These are phyloP conservation scores for Arabidopsis suecica DNA, from an alignment of 345 rosid genomes.

Conservation along the genomic window DNA sequence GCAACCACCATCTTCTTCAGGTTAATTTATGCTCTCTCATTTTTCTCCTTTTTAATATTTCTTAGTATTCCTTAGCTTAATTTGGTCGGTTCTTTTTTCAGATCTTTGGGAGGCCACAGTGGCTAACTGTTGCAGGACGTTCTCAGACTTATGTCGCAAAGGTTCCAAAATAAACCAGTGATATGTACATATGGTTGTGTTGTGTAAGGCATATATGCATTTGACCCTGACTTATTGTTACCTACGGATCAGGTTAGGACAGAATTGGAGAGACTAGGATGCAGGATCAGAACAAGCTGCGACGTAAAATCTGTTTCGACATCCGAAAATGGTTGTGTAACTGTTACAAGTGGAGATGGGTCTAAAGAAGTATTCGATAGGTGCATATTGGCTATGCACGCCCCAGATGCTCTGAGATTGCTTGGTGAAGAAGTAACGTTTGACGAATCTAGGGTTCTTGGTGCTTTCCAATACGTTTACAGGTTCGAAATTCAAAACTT, in stretches of 20 bases:
- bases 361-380: slow-evolving; percentile 53
- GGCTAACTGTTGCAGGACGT: slow-evolving; percentile 77
- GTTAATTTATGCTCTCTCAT: slow-evolving; percentile 41
- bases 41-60: background rate
- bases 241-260: slow-evolving; percentile 59
- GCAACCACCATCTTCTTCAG: slow-evolving; percentile 90
- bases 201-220: background rate
- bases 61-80: slow-evolving; percentile 11
- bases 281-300: slow-evolving; percentile 65
- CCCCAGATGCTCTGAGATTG: slow-evolving; percentile 75
- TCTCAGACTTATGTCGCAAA: slow-evolving; percentile 73
- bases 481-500: slow-evolving; percentile 52
- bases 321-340: slow-evolving; percentile 51
- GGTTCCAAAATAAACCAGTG: slow-evolving; percentile 47
- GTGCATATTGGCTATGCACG: slow-evolving; percentile 73
- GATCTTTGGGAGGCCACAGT: slow-evolving; percentile 90
- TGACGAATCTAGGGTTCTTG: slow-evolving; percentile 77
- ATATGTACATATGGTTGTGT: background rate
- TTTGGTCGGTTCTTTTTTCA: slow-evolving; percentile 33
- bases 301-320: slow-evolving; percentile 61
- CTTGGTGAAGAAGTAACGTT: slow-evolving; percentile 71
- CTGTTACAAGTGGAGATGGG: slow-evolving; percentile 56
- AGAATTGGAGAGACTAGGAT: slow-evolving; percentile 66
- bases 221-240: background rate
- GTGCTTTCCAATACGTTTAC: slow-evolving; percentile 83